These are phyloP conservation scores for Hordeum pubiflorum DNA, from an alignment of 202 grass and related monocot genomes.

Conservation along the genomic window DNA sequence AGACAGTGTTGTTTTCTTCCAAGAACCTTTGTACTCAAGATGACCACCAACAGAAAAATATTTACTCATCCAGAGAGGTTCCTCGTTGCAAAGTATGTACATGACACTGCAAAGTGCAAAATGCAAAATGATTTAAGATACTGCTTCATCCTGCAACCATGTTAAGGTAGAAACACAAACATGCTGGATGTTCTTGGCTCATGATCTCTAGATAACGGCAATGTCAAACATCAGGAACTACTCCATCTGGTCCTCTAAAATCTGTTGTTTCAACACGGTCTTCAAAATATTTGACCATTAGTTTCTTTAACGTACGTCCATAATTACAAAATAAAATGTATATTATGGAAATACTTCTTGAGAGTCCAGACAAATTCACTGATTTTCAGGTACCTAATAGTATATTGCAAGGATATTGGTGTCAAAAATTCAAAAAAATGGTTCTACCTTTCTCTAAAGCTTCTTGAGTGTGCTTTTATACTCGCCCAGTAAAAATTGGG, in stretches of 20 bases:
- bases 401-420: background rate
- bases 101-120: conserved; percentile 57
- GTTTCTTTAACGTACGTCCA: background rate
- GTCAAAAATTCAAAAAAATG: background rate
- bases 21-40: conserved; percentile 73
- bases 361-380: background rate
- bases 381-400: background rate
- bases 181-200: conserved; percentile 2
- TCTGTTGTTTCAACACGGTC: background rate
- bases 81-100: conserved; percentile 96
- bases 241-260: background rate
- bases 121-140: background rate
- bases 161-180: background rate
- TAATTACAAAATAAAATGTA: background rate
- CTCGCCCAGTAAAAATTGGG: background rate
- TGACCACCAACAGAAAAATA: conserved; percentile 71
- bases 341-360: background rate
- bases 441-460: background rate
- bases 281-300: background rate
- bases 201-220: background rate
- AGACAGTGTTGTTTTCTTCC: conserved; percentile 64
- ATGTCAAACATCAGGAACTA: background rate
- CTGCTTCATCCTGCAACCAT: background rate
- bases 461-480: background rate
- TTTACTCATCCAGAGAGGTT: conserved; percentile 96